phyloP scores from a whole-genome alignment of 192 early-diverging fungal species.

The Diversispora epigaea region DNA sequence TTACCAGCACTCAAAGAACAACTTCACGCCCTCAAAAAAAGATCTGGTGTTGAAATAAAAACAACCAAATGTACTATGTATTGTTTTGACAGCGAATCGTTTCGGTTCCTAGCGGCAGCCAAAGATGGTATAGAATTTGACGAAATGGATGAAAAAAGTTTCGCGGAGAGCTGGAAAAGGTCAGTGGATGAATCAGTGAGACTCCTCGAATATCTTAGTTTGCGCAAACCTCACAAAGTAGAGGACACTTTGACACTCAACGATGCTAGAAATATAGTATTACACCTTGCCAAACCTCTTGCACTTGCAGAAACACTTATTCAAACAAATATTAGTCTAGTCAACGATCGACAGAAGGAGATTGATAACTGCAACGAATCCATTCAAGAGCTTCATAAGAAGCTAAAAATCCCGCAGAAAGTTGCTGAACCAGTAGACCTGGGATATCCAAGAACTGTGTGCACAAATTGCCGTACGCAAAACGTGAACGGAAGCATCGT shows the following conservation, averaged over 20 bases:
- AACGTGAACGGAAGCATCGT: slow-evolving; percentile 1
- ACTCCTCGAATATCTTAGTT: slow-evolving; percentile 30
- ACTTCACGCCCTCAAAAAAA: slow-evolving; percentile 24
- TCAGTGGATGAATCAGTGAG: slow-evolving; percentile 30
- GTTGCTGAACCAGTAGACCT: slow-evolving; percentile 27
- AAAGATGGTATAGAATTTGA: slow-evolving; percentile 32
- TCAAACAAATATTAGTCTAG: slow-evolving; percentile 26
- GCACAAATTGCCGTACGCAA: slow-evolving; percentile 17
- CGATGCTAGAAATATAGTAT: slow-evolving; percentile 31
- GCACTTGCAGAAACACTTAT: slow-evolving; percentile 34
- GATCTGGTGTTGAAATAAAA: slow-evolving; percentile 19
- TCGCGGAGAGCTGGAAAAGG: slow-evolving; percentile 35
- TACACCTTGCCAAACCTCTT: slow-evolving; percentile 32
- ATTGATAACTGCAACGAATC: slow-evolving; percentile 28
- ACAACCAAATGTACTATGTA: slow-evolving; percentile 25
- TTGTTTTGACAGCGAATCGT: slow-evolving; percentile 38
- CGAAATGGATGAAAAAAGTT: slow-evolving; percentile 29
- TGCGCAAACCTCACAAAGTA: slow-evolving; percentile 32
- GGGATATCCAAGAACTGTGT: slow-evolving; percentile 32
- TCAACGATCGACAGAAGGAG: slow-evolving; percentile 31
- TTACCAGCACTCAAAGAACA: slow-evolving; percentile 26
- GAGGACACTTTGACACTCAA: slow-evolving; percentile 37
- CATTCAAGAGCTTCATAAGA: slow-evolving; percentile 28
- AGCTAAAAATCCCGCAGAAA: slow-evolving; percentile 26
- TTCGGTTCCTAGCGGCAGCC: slow-evolving; percentile 36